Percentiles rank a stretch among this genome's conserved stretches.
Evolutionary conservation across 768 basidiomycete species (phyloP).

Genomic region (Kwoniella sp.): DNA sequence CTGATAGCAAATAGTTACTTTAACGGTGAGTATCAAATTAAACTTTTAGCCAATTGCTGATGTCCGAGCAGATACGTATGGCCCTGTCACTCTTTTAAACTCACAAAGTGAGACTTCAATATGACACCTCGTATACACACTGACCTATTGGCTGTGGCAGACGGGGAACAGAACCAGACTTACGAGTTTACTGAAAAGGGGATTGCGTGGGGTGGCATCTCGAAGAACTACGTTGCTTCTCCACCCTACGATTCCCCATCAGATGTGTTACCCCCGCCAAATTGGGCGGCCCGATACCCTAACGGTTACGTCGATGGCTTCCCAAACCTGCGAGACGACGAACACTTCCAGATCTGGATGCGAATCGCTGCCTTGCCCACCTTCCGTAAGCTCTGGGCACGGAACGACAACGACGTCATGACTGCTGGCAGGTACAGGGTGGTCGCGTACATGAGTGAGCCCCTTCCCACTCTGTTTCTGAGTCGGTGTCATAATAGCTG

Average conservation of each 20-base stretch:
- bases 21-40: slow-evolving; percentile 64
- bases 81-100: slow-evolving; percentile 60
- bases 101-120: slow-evolving; percentile 52
- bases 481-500: neutral
- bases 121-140: neutral
- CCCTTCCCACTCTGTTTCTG: neutral
- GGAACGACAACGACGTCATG: slow-evolving; percentile 77
- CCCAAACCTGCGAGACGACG: slow-evolving; percentile 69
- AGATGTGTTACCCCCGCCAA: slow-evolving; percentile 83
- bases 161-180: slow-evolving; percentile 49
- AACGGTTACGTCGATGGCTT: slow-evolving; percentile 67
- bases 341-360: slow-evolving; percentile 99
- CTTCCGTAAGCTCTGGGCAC: slow-evolving; percentile 88
- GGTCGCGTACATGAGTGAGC: slow-evolving; percentile 74
- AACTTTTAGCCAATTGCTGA: slow-evolving; percentile 4
- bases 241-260: slow-evolving; percentile 63
- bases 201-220: slow-evolving; percentile 95
- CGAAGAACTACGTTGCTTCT: slow-evolving; percentile 73
- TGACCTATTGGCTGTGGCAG: slow-evolving; percentile 17
- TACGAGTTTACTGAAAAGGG: slow-evolving; percentile 72
- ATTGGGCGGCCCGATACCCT: slow-evolving; percentile 74
- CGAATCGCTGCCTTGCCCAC: slow-evolving; percentile 93
- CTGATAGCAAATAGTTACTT: slow-evolving; percentile 95
- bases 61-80: slow-evolving; percentile 65
- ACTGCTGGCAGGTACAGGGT: slow-evolving; percentile 70